Evolutionary conservation across 305 asterid genomes (phyloP), one percentile per base, ranked within the genome.

Genomic region (Andrographis paniculata): DNA sequence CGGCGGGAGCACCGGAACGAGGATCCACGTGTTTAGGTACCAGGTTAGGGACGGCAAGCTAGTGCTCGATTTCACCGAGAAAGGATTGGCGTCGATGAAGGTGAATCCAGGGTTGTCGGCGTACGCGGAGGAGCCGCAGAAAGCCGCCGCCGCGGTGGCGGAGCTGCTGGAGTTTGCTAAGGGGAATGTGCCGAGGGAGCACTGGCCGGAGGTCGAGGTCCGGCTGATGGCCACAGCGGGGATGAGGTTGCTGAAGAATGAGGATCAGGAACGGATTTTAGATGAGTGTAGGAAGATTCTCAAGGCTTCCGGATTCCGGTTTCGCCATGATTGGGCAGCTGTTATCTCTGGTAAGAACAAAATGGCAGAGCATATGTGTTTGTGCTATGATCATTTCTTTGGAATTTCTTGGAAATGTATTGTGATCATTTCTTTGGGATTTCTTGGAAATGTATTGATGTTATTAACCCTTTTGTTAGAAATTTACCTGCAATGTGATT

Each of bases 151-250:
- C 5, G 53, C 87, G 6, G 64, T 83, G 63, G 70, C 62, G 33
- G 75, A 83, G 64, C 70, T 91, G 66, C 59, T 91, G 71, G 85
- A 76, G 65, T 89, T 86, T 54, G 98, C 86, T 7, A 80, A 64
- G 80, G 68, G 66, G 65, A 66, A 61, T 47, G 92, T 86, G 67
- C 96, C 95, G 1, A 65, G 62, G 62, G 77, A 80, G 41, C 58
- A 55, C 33, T 76, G 94, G 94, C 66, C 60, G 13, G 72, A 66
- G 52, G 65, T 86, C 15, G 87, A 86, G 63, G 64, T 83, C 45
- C 75, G 86, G 56, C 65, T 89, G 58, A 76, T 86, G 98, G 96
- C 98, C 2, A 86, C 98, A 6, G 96, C 95, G 0, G 96, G 98
- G 42, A 69, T 86, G 96, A 75, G 98, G 73, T 63, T 86, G 81